phyloP scores from a whole-genome alignment of 106 monocot species.

The Chionographis japonica region DNA sequence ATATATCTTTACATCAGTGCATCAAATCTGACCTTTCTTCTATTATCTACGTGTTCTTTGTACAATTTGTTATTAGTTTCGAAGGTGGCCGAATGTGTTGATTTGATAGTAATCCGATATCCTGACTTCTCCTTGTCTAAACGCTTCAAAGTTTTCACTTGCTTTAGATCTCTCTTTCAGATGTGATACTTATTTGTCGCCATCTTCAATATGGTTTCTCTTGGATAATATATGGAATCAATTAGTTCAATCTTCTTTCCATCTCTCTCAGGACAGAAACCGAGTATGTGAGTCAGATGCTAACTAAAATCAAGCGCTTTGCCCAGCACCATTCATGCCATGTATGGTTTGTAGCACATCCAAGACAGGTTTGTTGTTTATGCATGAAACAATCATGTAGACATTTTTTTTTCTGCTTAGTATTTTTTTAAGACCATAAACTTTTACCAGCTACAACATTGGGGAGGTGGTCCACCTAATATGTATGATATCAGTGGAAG shows the following conservation, averaged over 20 bases:
- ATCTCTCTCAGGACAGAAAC: constrained; percentile 72
- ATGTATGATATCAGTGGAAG: constrained; percentile 98
- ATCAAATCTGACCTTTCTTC: too few relatives aligned
- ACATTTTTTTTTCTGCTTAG: not conserved
- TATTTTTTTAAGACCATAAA: constrained; percentile 4
- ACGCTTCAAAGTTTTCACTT: too few relatives aligned
- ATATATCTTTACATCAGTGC: too few relatives aligned
- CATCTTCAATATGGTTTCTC: not conserved
- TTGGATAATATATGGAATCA: too few relatives aligned
- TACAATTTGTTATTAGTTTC: too few relatives aligned
- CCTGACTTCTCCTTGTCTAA: not conserved
- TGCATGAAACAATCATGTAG: not conserved
- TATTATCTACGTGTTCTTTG: too few relatives aligned
- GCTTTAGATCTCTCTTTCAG: too few relatives aligned
- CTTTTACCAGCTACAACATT: constrained; percentile 63
- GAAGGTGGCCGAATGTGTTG: too few relatives aligned
- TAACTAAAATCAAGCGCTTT: constrained; percentile 85
- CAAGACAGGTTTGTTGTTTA: constrained; percentile 62
- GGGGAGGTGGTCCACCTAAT: constrained; percentile 77
- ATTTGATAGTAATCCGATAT: too few relatives aligned
- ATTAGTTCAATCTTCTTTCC: not conserved
- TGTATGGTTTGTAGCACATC: constrained; percentile 99
- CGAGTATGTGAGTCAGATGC: constrained; percentile 94
- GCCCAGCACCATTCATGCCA: constrained; percentile 89
- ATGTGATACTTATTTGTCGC: not conserved